A percentile compares a stretch with the other conserved stretches of the same genome.
These are phyloP conservation scores for Austroboletus olivaceoglutinosus DNA, from an alignment of 1,284 basidiomycete species.

Conservation along the genomic window DNA sequence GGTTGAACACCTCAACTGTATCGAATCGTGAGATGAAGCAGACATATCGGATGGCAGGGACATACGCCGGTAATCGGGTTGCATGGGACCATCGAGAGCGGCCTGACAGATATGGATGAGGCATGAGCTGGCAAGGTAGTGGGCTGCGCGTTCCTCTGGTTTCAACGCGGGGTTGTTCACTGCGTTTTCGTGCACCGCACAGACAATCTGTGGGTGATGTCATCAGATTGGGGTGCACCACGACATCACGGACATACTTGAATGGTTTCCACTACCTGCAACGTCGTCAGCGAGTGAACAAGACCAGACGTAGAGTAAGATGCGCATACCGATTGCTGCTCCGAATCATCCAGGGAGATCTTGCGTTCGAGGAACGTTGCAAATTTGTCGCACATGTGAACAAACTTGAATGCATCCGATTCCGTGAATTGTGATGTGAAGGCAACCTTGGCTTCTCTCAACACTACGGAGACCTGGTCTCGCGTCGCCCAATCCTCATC, in stretches of 20 bases:
- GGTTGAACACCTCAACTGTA: slow-evolving; percentile 12
- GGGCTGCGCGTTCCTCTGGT: slow-evolving; percentile 1
- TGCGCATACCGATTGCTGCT: slow-evolving; percentile 16
- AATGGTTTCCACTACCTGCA: slow-evolving; percentile 19
- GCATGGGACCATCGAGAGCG: background rate
- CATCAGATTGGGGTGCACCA: background rate
- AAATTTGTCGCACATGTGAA: slow-evolving; percentile 13
- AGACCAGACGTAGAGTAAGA: background rate
- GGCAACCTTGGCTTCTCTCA: slow-evolving; percentile 13
- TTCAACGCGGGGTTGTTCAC: slow-evolving; percentile 16
- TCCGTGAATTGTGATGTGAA: slow-evolving; percentile 13
- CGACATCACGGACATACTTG: slow-evolving; percentile 13
- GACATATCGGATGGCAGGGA: background rate
- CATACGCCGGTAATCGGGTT: slow-evolving; percentile 14
- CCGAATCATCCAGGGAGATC: background rate
- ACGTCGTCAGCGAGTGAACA: slow-evolving; percentile 5
- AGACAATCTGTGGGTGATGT: slow-evolving; percentile 15
- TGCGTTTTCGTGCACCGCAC: slow-evolving; percentile 25
- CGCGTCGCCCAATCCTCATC: background rate
- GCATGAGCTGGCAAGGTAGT: slow-evolving; percentile 10
- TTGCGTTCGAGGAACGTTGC: slow-evolving; percentile 12
- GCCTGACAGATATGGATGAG: slow-evolving; percentile 14
- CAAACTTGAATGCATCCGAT: slow-evolving; percentile 13
- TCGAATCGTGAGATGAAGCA: background rate
- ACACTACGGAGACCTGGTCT: background rate